These are phyloP conservation scores for Somion occarium DNA, from an alignment of 1,284 basidiomycete genomes.

Conservation along the genomic window DNA sequence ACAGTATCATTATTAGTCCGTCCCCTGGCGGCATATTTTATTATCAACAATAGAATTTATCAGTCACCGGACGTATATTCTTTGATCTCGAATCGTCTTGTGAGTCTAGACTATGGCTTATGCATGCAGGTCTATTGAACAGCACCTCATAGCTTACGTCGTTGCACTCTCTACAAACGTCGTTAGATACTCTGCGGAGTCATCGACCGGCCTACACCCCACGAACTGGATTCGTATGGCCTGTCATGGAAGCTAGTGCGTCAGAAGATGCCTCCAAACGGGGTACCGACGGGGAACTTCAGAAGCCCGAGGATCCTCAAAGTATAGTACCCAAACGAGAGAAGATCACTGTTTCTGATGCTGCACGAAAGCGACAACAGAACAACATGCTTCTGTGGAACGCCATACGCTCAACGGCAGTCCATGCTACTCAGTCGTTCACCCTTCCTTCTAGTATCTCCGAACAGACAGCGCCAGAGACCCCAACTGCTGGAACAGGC, in stretches of 20 bases:
- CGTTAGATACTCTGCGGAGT: slow-evolving; percentile 62
- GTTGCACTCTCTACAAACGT: slow-evolving; percentile 66
- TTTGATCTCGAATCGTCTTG: slow-evolving; percentile 76
- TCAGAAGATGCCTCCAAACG: slow-evolving; percentile 45
- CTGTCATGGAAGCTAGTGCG: slow-evolving; percentile 54
- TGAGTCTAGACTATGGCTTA: slow-evolving; percentile 30
- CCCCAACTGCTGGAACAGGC: slow-evolving; percentile 33
- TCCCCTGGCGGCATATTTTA: slow-evolving; percentile 77
- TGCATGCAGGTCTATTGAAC: neutral
- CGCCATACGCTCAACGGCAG: slow-evolving; percentile 72
- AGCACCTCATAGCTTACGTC: slow-evolving; percentile 53
- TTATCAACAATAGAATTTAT: slow-evolving; percentile 83
- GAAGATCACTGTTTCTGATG: neutral
- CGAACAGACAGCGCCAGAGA: slow-evolving; percentile 35
- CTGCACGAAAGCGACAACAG: slow-evolving; percentile 45
- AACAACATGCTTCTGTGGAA: slow-evolving; percentile 64
- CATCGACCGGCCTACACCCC: slow-evolving; percentile 75
- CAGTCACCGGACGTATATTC: slow-evolving; percentile 81
- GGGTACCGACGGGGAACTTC: slow-evolving; percentile 20
- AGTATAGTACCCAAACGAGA: slow-evolving; percentile 7
- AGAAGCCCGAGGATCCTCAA: slow-evolving; percentile 8
- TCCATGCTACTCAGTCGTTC: slow-evolving; percentile 55
- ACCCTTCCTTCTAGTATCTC: slow-evolving; percentile 23
- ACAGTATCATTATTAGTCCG: slow-evolving; percentile 41
- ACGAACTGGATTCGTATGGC: slow-evolving; percentile 77